Conservation (phyloP, 2,329 filamentous ascomycete genomes). For the Xylaria arbuscula region DNA sequence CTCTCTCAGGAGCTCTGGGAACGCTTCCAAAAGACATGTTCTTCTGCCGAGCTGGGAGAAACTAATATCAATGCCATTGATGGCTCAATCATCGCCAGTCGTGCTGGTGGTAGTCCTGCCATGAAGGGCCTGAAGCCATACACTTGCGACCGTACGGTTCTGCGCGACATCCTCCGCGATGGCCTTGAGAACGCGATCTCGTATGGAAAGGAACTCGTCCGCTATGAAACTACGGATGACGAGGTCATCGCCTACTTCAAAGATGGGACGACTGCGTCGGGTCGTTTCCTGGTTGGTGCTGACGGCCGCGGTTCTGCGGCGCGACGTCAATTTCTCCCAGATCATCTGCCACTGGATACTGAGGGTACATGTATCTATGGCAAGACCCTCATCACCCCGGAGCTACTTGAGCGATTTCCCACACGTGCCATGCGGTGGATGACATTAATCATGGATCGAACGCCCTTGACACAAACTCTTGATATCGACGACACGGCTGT, state of each 20-base stretch:
- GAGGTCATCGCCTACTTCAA: constrained; percentile 48
- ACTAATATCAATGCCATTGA: constrained; percentile 29
- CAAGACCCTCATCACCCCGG: constrained; percentile 51
- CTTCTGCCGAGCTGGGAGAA: constrained; percentile 23
- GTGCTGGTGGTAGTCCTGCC: constrained; percentile 18
- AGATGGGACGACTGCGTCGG: constrained; percentile 49
- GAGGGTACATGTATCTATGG: constrained; percentile 54
- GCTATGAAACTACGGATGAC: constrained; percentile 19
- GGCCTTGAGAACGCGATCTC: constrained; percentile 39
- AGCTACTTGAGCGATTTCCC: constrained; percentile 40
- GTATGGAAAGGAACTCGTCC: constrained; percentile 19
- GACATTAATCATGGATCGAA: constrained; percentile 26
- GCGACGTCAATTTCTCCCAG: constrained; percentile 53
- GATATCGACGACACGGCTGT: constrained; percentile 33
- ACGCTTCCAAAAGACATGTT: constrained; percentile 38
- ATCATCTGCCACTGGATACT: constrained; percentile 52
- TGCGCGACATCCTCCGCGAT: constrained; percentile 49
- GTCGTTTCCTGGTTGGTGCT: constrained; percentile 53
- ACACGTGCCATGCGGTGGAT: constrained; percentile 14
- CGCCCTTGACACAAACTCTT: constrained; percentile 20
- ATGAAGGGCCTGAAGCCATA: constrained; percentile 34
- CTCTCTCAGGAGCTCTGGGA: constrained; percentile 36
- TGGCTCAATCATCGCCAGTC: constrained; percentile 12
- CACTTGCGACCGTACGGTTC: constrained; percentile 50
- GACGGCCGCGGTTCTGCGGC: constrained; percentile 53